Evolutionary conservation across 306 rosid species (phyloP), one percentile per base, ranked within the genome.

Genomic region (Quercus ilex): DNA sequence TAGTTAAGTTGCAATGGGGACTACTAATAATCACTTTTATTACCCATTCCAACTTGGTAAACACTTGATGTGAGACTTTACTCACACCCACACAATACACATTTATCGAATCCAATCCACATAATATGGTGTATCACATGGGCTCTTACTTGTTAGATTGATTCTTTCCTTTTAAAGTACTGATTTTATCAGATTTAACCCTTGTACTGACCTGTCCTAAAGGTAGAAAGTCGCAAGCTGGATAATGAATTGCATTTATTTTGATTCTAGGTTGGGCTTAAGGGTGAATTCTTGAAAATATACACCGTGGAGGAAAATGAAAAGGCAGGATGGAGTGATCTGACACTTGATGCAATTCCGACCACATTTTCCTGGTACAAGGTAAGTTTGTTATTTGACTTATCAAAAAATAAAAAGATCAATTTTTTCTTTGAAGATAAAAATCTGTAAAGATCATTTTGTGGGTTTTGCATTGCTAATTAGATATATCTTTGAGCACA

Each of bases 341-440:
- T 92, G 77, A 81, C 86, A 17, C 83, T 75, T 21, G 94, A 88
- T 78, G 86, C 86, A 55, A 73, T 64, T 79, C 91, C 93, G 30
- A 88, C 97, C 71, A 80, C 86, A 0, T 92, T 92, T 82, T 82
- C 97, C 75, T 94, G 98, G 98, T 94, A 94, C 89, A 94, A 94
- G 98, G 98, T 94, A 92, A 73, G 59, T 52, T 20, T 46, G 11
- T 46, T 46, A 46, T 46, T 46, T 46, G 15, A 46, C 52, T 46
- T 18, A 17, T 56, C 49, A 59, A 71, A 62, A 62, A 62, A 25
- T 13, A 62, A 25, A 60, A 60, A 60, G 67, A n/a, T 60, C 33
- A n/a, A 21, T 12, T 62, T 72, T 19, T 77, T 63, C 71, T 59
- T 28, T 25, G 60, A 74, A 76, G 69, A 49, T 75, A 71, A 43